Evolutionary conservation across 495 filamentous ascomycete species (phyloP), one percentile per base, ranked within the genome.

Genomic region (Thermothielavioides terrestris): DNA sequence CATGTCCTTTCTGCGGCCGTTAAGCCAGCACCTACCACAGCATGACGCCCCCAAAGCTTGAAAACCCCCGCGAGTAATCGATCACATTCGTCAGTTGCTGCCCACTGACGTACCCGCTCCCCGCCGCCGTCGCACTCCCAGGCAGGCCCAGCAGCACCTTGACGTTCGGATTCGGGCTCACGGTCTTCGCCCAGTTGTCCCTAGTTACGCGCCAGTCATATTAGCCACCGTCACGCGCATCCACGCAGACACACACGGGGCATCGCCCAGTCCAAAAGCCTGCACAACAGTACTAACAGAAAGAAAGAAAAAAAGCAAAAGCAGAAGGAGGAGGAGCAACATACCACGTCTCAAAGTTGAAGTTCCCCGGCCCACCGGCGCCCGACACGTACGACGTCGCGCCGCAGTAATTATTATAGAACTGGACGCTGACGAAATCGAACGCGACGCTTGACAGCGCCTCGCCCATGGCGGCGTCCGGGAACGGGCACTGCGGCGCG

Each of bases 341-440:
- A n/a, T n/a, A n/a, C 85, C 85, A 88, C 45, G 72, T 73, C 12
- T 66, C 71, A 61, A 86, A 82, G 66, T 87, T 86, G 68, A 82
- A 87, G 53, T 78, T 77, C 47, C 64, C 74, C 60, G 77, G 77
- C 5, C 63, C 73, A 9, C 59, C 46, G 0, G 64, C 23, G 4
- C 77, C 69, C 1, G 65, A n/a, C 10, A 62, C 46, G 64, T 73
- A 88, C 17, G 70, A 69, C 42, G 71, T 64, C 3, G 80, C 60
- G 14, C 84, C 83, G 63, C 84, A 86, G 56, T 68, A 79, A 69
- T 84, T 84, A 59, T 73, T 74, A 58, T 72, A 88, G 72, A 86
- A 86, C 63, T 86, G 83, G 15, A 86, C 74, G 59, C 74, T 83
- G 28, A 86, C 68, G 41, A 81, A 84, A 56, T 86, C 84, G 40